These are phyloP conservation scores for Punica granatum DNA, from an alignment of 345 rosid species.

Conservation along the genomic window DNA sequence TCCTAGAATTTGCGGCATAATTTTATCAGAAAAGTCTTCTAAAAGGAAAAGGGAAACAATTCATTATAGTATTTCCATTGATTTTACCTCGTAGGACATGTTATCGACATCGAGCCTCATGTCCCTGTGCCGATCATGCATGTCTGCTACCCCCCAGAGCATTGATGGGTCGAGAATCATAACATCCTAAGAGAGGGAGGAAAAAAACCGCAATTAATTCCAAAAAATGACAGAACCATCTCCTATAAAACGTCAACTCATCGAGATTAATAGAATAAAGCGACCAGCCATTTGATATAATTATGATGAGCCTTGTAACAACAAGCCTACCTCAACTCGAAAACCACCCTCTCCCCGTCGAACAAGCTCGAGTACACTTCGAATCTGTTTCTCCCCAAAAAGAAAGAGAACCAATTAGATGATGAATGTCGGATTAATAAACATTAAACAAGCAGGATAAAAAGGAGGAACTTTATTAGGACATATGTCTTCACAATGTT, in stretches of 20 bases:
- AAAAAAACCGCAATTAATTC: slow-evolving; percentile 1
- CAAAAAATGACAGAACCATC: not conserved
- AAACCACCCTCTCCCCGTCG: slow-evolving; percentile 69
- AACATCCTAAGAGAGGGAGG: slow-evolving; percentile 46
- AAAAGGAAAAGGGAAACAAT: not conserved
- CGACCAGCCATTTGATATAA: not conserved
- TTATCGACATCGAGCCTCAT: slow-evolving; percentile 97
- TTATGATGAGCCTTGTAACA: not conserved
- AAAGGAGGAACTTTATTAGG: too few species aligned
- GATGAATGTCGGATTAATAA: too few species aligned
- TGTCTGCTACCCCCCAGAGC: slow-evolving; percentile 47
- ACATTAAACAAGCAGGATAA: not conserved
- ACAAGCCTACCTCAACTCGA: slow-evolving; percentile 59
- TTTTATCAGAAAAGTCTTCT: not conserved
- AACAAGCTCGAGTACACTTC: slow-evolving; percentile 68
- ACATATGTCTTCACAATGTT: not conserved
- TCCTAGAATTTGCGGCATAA: slow-evolving; percentile 39
- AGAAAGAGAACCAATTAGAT: too few species aligned
- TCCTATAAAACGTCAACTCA: not conserved
- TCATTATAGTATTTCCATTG: not conserved
- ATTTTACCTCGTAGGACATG: slow-evolving; percentile 90
- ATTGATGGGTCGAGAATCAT: slow-evolving; percentile 76
- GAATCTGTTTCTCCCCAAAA: slow-evolving; percentile 39
- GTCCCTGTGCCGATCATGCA: slow-evolving; percentile 78
- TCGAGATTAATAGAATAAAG: not conserved